Conservation (phyloP, 345 rosid genomes). For the Aethionema arabicum region DNA sequence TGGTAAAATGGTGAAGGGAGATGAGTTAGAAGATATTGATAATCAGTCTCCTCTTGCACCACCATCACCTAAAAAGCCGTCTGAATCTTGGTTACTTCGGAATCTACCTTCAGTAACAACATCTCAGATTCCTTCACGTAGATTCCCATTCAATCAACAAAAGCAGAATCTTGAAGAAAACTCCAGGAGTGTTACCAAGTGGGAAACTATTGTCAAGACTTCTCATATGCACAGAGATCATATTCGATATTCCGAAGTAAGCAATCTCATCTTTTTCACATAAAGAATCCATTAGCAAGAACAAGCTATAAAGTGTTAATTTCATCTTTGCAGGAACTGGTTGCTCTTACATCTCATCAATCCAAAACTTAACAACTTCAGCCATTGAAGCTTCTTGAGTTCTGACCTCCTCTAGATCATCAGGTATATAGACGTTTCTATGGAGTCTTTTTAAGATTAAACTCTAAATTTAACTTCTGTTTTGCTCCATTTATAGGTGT, state of each 20-base stretch:
- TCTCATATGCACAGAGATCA: slow-evolving; percentile 74
- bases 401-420: slow-evolving; percentile 5
- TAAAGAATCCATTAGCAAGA: neutral
- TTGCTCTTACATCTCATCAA: slow-evolving; percentile 51
- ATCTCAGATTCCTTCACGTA: slow-evolving; percentile 42
- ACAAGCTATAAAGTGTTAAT: neutral
- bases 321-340: slow-evolving; percentile 55
- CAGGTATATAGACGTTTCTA: slow-evolving; percentile 9
- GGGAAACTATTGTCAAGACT: slow-evolving; percentile 97
- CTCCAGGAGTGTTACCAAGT: slow-evolving; percentile 49
- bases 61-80: slow-evolving; percentile 71
- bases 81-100: slow-evolving; percentile 92
- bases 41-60: slow-evolving; percentile 47
- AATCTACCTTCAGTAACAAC: slow-evolving; percentile 58
- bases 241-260: slow-evolving; percentile 83
- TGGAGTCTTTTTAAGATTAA: neutral
- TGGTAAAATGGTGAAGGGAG: slow-evolving; percentile 30
- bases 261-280: slow-evolving; percentile 19
- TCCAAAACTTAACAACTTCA: slow-evolving; percentile 37
- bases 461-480: neutral
- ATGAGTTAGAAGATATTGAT: slow-evolving; percentile 31
- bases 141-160: slow-evolving; percentile 33
- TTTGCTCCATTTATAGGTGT: neutral
- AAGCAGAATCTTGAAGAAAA: slow-evolving; percentile 41
- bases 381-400: slow-evolving; percentile 17